Base-by-base conservation (phyloP, 805 yeast species). In the Candida vartiovaarae region DNA sequence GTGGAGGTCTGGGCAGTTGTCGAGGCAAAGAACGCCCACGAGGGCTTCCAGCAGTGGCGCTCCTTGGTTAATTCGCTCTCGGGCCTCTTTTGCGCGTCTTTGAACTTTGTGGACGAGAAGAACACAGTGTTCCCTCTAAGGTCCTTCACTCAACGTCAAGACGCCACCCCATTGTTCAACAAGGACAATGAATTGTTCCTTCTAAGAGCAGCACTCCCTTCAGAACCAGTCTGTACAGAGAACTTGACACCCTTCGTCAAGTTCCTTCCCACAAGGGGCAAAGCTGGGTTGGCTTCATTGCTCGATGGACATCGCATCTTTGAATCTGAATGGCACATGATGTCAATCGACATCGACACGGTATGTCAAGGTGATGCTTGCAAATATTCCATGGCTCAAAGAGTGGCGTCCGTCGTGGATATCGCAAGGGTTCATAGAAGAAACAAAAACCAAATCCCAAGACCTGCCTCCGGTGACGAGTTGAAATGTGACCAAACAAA, bases 151-250 rank as follows among this genome's bases (percentile, higher is more conserved):
- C 60, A 63, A 8, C 49, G 38, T 20, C 24, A 23, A 15, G 47
- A 54, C 26, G 42, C 48, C 3, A 45, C 62, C 6, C 62, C 69
- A 2, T 25, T 64, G 4, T 54, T 65, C 35, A 47, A 60, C 40
- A 39, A 50, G 29, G 39, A 45, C 2, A 73, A 75, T 44, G 59
- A 69, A 4, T 57, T 80, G 26, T 84, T 70, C 54, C 63, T 82
- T 23, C 59, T 90, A 49, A 72, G 95, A 48, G 95, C 96, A 6
- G 85, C 96, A 0, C 73, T 93, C 40, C 96, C 99, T 1, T 78
- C 91, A 48, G 99, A 93, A 59, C 96, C 97, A 0, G 81, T 93
- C 15, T 93, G 99, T 64, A 93, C 99, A 0, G 99, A 93, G 62
- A 93, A 93, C 64, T 71, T 93, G 58, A 91, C 99, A 0, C 98